phyloP scores from a whole-genome alignment of 768 basidiomycete genomes.

The Leccinellum rugosiceps region DNA sequence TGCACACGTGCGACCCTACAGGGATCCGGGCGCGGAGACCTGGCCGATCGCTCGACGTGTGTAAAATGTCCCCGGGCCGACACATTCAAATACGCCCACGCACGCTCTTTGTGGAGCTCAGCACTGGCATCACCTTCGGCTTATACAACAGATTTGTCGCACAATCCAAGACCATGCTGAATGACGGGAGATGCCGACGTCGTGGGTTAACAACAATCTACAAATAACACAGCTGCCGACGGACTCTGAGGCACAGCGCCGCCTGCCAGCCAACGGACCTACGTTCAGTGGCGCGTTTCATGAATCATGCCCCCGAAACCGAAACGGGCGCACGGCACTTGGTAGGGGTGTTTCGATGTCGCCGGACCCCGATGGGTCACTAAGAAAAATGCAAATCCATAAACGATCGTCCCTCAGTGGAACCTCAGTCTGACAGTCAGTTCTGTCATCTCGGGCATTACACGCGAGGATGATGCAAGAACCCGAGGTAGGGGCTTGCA shows the following conservation, averaged over 20 bases:
- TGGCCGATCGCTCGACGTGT: not conserved
- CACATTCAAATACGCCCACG: not conserved
- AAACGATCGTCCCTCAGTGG: not conserved
- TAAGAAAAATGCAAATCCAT: not conserved
- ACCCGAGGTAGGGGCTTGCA: too few species aligned
- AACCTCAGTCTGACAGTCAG: not conserved
- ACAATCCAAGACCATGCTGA: too few species aligned
- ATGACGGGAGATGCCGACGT: not conserved
- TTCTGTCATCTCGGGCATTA: too few species aligned
- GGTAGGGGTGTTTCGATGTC: not conserved
- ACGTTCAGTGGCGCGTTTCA: not conserved
- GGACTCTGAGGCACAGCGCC: not conserved
- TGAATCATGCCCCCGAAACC: too few species aligned
- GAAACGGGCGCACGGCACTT: not conserved
- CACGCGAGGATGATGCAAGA: too few species aligned
- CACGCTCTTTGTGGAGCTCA: not conserved
- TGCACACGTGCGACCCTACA: not conserved
- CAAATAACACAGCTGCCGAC: too few species aligned
- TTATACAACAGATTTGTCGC: too few species aligned
- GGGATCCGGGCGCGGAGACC: not conserved
- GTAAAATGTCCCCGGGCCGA: not conserved
- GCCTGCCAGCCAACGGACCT: too few species aligned
- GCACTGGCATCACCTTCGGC: too few species aligned
- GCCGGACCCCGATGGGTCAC: not conserved
- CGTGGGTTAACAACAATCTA: not conserved